A percentile compares a stretch with the other conserved stretches of the same genome.
Evolutionary conservation across 345 rosid species (phyloP).

Genomic region (Microcos paniculata): DNA sequence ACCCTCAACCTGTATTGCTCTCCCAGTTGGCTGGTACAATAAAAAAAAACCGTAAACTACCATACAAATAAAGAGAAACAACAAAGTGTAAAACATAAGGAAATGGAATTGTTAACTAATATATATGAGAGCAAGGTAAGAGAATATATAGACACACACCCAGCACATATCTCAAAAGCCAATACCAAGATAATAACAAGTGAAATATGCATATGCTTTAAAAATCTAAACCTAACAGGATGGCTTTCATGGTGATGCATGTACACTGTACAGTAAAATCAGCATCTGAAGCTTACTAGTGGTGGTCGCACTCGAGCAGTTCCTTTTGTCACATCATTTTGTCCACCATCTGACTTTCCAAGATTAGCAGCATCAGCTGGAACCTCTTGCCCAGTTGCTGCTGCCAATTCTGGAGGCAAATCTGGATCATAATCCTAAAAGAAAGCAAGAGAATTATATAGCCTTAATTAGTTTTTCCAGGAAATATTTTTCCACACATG

Average conservation of each 20-base stretch:
- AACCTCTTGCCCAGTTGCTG: conserved; percentile 82
- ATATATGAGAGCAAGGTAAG: not conserved
- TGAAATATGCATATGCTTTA: not conserved
- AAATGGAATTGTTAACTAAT: not conserved
- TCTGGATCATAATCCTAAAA: conserved; percentile 93
- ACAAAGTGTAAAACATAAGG: not conserved
- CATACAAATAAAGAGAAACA: conserved; percentile 8
- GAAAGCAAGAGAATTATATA: conserved; percentile 9
- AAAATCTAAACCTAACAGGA: not conserved
- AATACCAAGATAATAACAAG: not conserved
- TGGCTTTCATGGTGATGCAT: not conserved
- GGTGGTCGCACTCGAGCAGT: conserved; percentile 69
- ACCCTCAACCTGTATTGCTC: conserved; percentile 94
- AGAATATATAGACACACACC: not conserved
- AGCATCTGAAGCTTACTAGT: conserved; percentile 55
- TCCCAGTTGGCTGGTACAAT: conserved; percentile 82
- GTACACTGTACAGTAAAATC: not conserved
- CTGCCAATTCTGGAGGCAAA: conserved; percentile 97
- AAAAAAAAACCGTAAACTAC: conserved; percentile 6
- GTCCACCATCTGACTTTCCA: conserved; percentile 60
- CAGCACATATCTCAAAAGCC: not conserved
- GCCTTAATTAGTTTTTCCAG: no score
- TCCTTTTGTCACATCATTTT: conserved; percentile 57
- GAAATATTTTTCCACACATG: not conserved
- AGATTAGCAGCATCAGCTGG: conserved; percentile 53